Evolutionary conservation across 2,329 filamentous ascomycete genomes (phyloP), one percentile per base, ranked within the genome.

Genomic region (Sclerotinia minor): DNA sequence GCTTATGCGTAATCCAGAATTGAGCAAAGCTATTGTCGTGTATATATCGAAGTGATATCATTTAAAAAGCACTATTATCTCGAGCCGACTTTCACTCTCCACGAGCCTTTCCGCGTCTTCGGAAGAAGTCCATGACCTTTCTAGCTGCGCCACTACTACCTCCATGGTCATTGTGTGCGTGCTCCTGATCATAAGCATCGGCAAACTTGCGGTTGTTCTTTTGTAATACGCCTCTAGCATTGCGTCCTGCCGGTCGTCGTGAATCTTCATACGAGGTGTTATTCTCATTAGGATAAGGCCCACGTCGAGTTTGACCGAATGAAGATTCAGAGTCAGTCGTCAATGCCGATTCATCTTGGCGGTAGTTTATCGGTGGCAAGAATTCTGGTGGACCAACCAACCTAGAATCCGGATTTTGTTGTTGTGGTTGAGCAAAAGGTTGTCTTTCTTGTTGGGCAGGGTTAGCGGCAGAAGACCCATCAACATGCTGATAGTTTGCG

Each of bases 121-220:
- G 86, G 83, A 99, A 99, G 79, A 98, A 97, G 80, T 99, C 94
- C 94, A 99, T 98, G 50, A 99, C 95, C 77, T 92, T 89, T 78
- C 94, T 90, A 19, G 94, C 93, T 3, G 93, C 91, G 67, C 92
- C 92, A 71, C 89, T 94, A 78, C 91, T 96, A 55, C 94, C 94
- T 44, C 89, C 89, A 64, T 77, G 73, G 75, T 93, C 89, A 64
- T 89, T 86, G 65, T 83, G 83, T 47, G 78, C 89, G 69, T 87
- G 85, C 72, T 92, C 90, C 70, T 88, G 86, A 69, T 97, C 92
- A 77, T 96, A 97, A 2, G 91, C 92, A 75, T 97, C 93, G 1
- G 87, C 89, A 74, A 99, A 97, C 72, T 87, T 89, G 68, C 93
- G 88, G 79, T 94, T 93, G 78, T 89, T 90, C 81, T 96, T 97